Evolutionary conservation across 176 grass and related monocot species (phyloP).

Genomic region (Phoenix dactylifera): DNA sequence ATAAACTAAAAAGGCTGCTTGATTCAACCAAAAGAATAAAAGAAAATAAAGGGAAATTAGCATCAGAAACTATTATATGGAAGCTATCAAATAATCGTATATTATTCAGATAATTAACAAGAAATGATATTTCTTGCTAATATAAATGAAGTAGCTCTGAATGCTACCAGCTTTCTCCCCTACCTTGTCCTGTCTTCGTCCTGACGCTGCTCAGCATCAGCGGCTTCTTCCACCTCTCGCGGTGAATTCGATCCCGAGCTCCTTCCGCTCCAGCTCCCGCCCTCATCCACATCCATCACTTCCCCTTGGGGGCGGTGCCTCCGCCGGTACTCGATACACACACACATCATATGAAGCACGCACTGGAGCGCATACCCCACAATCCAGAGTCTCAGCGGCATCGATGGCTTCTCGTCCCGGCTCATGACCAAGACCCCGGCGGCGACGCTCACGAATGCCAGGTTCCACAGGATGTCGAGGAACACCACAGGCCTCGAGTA

Average conservation of each 20-base stretch:
- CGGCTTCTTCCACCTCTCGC: not conserved
- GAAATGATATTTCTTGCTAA: not conserved
- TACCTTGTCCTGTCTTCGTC: constrained; percentile 4
- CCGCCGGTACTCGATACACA: constrained; percentile 15
- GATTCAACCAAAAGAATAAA: not conserved
- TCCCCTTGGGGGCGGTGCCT: not conserved
- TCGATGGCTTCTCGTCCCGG: constrained; percentile 4
- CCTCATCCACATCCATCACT: constrained; percentile 2
- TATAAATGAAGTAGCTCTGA: not conserved
- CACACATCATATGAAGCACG: constrained; percentile 13
- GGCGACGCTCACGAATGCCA: constrained; percentile 6
- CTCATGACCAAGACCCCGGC: constrained; percentile 9
- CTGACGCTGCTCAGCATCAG: constrained; percentile 1
- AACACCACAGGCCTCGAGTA: constrained; percentile 20
- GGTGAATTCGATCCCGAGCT: constrained; percentile 6
- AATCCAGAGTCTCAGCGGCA: constrained; percentile 14
- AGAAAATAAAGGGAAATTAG: not conserved
- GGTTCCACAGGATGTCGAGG: constrained; percentile 20
- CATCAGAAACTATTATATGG: not conserved
- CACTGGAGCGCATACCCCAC: constrained; percentile 14
- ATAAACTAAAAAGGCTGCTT: not conserved
- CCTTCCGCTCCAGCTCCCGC: constrained; percentile 5
- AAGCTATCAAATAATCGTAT: not conserved
- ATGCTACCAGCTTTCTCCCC: not conserved
- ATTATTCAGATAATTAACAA: not conserved